These are phyloP conservation scores for Gentiana macrophylla DNA, from an alignment of 257 asterid species.

Conservation along the genomic window DNA sequence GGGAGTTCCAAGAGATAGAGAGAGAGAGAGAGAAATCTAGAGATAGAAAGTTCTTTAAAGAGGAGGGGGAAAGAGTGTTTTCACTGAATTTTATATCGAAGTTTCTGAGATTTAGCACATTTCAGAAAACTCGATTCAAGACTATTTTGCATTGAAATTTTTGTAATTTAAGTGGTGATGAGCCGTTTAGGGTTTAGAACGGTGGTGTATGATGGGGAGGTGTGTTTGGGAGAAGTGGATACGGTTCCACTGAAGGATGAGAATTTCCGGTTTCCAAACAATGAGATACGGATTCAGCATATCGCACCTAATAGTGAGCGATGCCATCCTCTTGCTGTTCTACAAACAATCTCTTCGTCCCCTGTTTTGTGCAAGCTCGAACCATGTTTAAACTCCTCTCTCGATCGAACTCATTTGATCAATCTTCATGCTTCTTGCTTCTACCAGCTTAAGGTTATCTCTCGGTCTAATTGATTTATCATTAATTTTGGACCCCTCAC, in stretches of 20 bases:
- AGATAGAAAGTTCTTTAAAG: no score
- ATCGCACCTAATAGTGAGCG: slow-evolving; percentile 63
- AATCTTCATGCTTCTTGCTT: slow-evolving; percentile 81
- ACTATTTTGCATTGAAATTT: neutral
- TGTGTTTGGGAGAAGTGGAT: slow-evolving; percentile 68
- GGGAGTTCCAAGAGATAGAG: slow-evolving; percentile 4
- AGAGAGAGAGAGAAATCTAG: slow-evolving; percentile 13
- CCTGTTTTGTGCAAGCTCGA: slow-evolving; percentile 84
- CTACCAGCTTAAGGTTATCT: slow-evolving; percentile 65
- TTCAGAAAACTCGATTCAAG: slow-evolving; percentile 8
- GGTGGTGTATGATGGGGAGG: slow-evolving; percentile 65
- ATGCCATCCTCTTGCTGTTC: slow-evolving; percentile 71
- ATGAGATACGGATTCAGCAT: slow-evolving; percentile 80
- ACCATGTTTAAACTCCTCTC: slow-evolving; percentile 35
- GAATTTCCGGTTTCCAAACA: slow-evolving; percentile 63
- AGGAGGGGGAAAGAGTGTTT: neutral
- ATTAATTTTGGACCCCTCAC: no score
- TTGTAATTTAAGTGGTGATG: slow-evolving; percentile 21
- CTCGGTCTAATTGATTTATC: neutral
- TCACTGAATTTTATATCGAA: neutral
- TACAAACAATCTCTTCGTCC: slow-evolving; percentile 57
- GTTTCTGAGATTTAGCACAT: slow-evolving; percentile 7
- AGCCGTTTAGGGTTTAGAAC: slow-evolving; percentile 88
- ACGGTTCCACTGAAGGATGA: slow-evolving; percentile 47
- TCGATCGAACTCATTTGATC: slow-evolving; percentile 53